A percentile compares a stretch with the other conserved stretches of the same genome.
Conservation (phyloP, 2,329 filamentous ascomycete species). For the Knufia fluminis region DNA sequence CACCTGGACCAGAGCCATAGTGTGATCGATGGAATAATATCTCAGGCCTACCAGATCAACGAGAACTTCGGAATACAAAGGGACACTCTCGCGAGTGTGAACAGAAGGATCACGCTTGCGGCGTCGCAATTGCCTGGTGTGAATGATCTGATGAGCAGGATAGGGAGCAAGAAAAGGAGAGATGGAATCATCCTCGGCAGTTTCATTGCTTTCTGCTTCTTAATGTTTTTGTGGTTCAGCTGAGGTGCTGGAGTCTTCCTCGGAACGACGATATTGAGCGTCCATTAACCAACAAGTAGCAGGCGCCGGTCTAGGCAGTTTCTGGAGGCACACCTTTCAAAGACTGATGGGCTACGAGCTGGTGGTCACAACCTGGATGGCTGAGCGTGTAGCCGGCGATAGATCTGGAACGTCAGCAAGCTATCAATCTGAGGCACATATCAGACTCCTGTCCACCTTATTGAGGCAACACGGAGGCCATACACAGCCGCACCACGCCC, state of each 20-base stretch:
- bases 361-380: too few species aligned
- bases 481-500: too few species aligned
- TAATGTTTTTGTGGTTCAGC: conserved; percentile 72
- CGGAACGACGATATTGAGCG: too few species aligned
- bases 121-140: conserved; percentile 88
- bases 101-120: conserved; percentile 77
- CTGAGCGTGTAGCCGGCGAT: too few species aligned
- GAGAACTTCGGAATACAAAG: conserved; percentile 81
- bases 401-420: too few species aligned
- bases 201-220: conserved; percentile 86
- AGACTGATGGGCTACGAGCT: too few species aligned
- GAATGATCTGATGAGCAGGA: conserved; percentile 82
- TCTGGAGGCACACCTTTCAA: too few species aligned
- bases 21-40: conserved; percentile 81
- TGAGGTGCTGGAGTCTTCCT: conserved; percentile 40
- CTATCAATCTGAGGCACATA: too few species aligned
- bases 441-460: too few species aligned
- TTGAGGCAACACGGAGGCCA: too few species aligned
- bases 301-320: too few species aligned
- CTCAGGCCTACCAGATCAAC: conserved; percentile 93
- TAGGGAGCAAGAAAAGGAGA: conserved; percentile 87
- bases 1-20: conserved; percentile 83
- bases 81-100: conserved; percentile 80
- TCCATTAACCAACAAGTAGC: too few species aligned
- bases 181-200: conserved; percentile 87